These are phyloP conservation scores for Ceratobasidium sp. DNA, from an alignment of 1,284 basidiomycete species.

Conservation along the genomic window DNA sequence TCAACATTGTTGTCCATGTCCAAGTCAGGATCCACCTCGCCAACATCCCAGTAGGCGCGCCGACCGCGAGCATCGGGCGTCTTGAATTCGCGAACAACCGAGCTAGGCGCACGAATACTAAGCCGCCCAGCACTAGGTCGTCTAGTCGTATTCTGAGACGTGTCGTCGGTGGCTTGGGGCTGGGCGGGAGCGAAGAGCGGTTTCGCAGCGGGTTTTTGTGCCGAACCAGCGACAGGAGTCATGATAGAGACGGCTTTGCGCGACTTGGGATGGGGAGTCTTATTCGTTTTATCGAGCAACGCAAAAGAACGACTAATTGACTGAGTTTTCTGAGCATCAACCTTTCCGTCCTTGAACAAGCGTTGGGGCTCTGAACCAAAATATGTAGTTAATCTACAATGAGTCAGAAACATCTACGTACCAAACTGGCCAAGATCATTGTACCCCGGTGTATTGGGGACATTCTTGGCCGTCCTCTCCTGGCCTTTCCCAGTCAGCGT, in stretches of 20 bases:
- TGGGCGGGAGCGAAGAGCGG: conserved; percentile 12
- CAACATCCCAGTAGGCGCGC: conserved; percentile 77
- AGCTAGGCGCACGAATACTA: conserved; percentile 60
- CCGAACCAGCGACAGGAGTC: conserved; percentile 42
- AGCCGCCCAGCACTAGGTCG: conserved; percentile 75
- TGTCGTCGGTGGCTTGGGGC: conserved; percentile 14
- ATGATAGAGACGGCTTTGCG: conserved; percentile 43
- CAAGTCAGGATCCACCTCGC: conserved; percentile 59
- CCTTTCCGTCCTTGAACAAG: conserved; percentile 38
- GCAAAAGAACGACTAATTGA: conserved; percentile 40
- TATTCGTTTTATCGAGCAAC: conserved; percentile 49
- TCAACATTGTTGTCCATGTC: conserved; percentile 56
- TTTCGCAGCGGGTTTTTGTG: conserved; percentile 25
- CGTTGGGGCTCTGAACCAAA: conserved; percentile 20
- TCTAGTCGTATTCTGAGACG: conserved; percentile 54
- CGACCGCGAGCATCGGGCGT: conserved; percentile 73
- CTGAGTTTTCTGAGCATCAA: conserved; percentile 28
- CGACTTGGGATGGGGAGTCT: conserved; percentile 46
- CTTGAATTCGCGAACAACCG: conserved; percentile 63
- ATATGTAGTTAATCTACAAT: not conserved
- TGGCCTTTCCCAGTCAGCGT: conserved; percentile 28
- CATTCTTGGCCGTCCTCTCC: conserved; percentile 24
- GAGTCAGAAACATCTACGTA: not conserved
- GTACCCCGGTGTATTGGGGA: conserved; percentile 11
- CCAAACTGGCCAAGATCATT: conserved; percentile 14